Base-by-base conservation (phyloP, 192 early-diverging fungal species). In the Backusella macrospora region DNA sequence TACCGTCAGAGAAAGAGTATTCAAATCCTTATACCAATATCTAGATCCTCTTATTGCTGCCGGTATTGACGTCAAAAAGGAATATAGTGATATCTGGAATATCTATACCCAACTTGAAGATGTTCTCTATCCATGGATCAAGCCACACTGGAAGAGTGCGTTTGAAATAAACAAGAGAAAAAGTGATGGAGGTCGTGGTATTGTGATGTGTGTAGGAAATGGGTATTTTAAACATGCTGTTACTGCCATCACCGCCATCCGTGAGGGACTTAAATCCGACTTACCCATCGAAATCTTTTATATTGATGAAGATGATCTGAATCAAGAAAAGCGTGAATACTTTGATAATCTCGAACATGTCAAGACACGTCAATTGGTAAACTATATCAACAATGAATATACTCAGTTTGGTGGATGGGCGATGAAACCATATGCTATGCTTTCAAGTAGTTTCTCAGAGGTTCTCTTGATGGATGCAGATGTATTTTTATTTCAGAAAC, bases 391-490 rank as follows among this genome's bases (percentile, higher is more conserved):
- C 40, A 70, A 89, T 37, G 69, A 73, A 4, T 76, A 62, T 44
- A 81, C 85, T 38, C 48, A 82, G 6, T 69, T 88, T 45, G 71
- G 63, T 21, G 89, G 89, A 12, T 92, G 91, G 91, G 79, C 86
- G 2, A 80, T 91, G 62, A 93, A 93, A 67, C 87, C 92, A 0
- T 92, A 85, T 83, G 86, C 91, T 0, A 65, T 93, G 39, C 62
- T 93, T 18, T 87, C 88, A 0, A 84, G 86, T 3, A 78, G 70
- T 21, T 93, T 91, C 82, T 70, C 74, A 44, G 82, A 92, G 21
- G 83, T 84, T 5, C 86, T 93, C 62, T 78, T 93, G 68, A 80
- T 92, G 64, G 92, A 93, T 76, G 84, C 92, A 6, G 91, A 93
- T 73, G 91, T 88, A 0, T 76, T 89, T 39, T 90, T 91, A 47